A percentile compares a stretch with the other conserved stretches of the same genome.
phyloP scores from a whole-genome alignment of 2,329 filamentous ascomycete species.

The Pseudocercospora pini-densiflorae region DNA sequence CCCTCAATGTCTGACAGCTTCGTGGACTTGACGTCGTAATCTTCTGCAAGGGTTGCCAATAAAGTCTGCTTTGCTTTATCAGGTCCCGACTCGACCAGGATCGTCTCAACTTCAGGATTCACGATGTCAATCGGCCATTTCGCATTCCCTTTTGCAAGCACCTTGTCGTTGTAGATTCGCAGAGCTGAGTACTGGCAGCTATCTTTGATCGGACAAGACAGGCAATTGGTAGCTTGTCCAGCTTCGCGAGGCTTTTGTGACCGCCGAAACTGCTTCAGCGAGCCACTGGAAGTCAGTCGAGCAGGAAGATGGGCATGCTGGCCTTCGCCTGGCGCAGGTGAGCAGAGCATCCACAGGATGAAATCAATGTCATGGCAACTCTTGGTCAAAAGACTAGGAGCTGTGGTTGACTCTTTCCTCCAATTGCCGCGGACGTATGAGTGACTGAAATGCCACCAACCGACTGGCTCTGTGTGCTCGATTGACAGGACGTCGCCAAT shows the following conservation, averaged over 20 bases:
- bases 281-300: conserved; percentile 75
- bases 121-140: conserved; percentile 88
- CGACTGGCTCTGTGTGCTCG: conserved; percentile 91
- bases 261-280: conserved; percentile 76
- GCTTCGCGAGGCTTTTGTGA: conserved; percentile 76
- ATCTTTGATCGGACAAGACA: conserved; percentile 74
- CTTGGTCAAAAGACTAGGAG: conserved; percentile 85
- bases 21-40: conserved; percentile 60
- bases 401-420: conserved; percentile 78
- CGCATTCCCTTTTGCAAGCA: conserved; percentile 68
- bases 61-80: conserved; percentile 58
- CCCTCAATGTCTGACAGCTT: conserved; percentile 53
- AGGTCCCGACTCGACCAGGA: conserved; percentile 52
- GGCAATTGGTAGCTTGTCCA: conserved; percentile 81
- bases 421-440: conserved; percentile 94
- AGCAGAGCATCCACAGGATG: conserved; percentile 86
- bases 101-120: conserved; percentile 89
- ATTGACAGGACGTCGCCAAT: conserved; percentile 86
- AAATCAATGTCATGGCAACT: conserved; percentile 97
- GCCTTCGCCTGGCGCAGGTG: conserved; percentile 57
- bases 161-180: conserved; percentile 75
- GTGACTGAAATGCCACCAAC: conserved; percentile 95
- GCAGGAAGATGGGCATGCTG: conserved; percentile 66
- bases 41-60: conserved; percentile 54
- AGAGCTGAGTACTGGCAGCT: conserved; percentile 85